Conservation (phyloP, 2,329 filamentous ascomycete species). For the Didymella pinodella region DNA sequence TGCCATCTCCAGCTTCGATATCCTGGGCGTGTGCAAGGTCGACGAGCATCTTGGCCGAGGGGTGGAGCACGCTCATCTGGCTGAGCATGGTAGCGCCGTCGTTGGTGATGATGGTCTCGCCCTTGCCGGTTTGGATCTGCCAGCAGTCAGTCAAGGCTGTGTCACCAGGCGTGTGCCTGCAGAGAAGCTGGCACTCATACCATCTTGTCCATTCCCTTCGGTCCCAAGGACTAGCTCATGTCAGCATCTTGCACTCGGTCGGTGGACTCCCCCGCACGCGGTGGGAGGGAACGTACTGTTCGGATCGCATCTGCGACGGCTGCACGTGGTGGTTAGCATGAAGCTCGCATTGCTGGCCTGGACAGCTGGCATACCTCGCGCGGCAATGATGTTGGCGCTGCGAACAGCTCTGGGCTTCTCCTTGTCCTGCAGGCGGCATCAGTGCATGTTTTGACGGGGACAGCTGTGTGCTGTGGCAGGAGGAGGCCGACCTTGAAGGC, state of each 20-base stretch:
- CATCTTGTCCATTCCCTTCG: slow-evolving; percentile 99
- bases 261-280: slow-evolving; percentile 29
- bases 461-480: neutral
- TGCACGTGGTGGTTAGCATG: slow-evolving; percentile 51
- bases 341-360: slow-evolving; percentile 28
- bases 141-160: neutral
- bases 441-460: slow-evolving; percentile 48
- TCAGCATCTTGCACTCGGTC: slow-evolving; percentile 30
- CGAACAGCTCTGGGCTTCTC: slow-evolving; percentile 98
- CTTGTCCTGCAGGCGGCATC: slow-evolving; percentile 69
- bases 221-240: slow-evolving; percentile 75
- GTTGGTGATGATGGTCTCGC: slow-evolving; percentile 98
- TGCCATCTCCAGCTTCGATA: slow-evolving; percentile 97
- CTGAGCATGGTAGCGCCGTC: slow-evolving; percentile 99
- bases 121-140: slow-evolving; percentile 87
- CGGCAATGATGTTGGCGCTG: slow-evolving; percentile 95
- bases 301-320: slow-evolving; percentile 97
- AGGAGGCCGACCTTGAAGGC: slow-evolving; percentile 66
- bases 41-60: slow-evolving; percentile 99
- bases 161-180: slow-evolving; percentile 29
- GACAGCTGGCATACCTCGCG: slow-evolving; percentile 72
- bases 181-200: slow-evolving; percentile 25
- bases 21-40: slow-evolving; percentile 97
- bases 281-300: slow-evolving; percentile 64
- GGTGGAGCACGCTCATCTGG: slow-evolving; percentile 99